Conservation (phyloP, 495 filamentous ascomycete species). For the Lophium mytilinum region DNA sequence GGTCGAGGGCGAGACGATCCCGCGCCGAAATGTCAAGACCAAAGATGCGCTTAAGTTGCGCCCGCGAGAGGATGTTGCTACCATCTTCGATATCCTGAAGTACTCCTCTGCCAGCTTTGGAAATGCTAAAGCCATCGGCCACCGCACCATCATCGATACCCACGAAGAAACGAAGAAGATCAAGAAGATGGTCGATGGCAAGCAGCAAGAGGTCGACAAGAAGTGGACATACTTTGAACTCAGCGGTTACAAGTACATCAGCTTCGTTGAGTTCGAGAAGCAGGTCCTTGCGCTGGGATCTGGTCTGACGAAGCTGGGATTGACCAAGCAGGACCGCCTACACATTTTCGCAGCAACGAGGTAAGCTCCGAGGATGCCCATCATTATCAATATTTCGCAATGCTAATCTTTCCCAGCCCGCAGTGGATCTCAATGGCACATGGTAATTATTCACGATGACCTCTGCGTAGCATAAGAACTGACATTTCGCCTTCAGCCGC, state of each 20-base stretch:
- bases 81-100: conserved; percentile 78
- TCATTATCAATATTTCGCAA: background rate
- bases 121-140: conserved; percentile 79
- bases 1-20: conserved; percentile 82
- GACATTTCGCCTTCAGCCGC: conserved; percentile 15
- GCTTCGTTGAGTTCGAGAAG: conserved; percentile 82
- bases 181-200: conserved; percentile 90
- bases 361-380: background rate
- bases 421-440: conserved; percentile 36
- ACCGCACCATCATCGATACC: conserved; percentile 69
- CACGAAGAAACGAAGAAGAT: conserved; percentile 93
- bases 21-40: conserved; percentile 66
- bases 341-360: conserved; percentile 82
- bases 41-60: conserved; percentile 60
- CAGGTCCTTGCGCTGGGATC: conserved; percentile 63
- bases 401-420: conserved; percentile 14
- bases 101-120: conserved; percentile 73
- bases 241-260: conserved; percentile 76
- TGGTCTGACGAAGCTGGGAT: conserved; percentile 66
- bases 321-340: conserved; percentile 62
- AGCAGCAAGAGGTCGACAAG: conserved; percentile 86
- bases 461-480: background rate
- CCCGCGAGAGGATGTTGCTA: conserved; percentile 65
- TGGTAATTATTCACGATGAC: conserved; percentile 12
- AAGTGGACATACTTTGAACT: conserved; percentile 94